Evolutionary conservation across 2,329 filamentous ascomycete species (phyloP).

Genomic region (Endothia cerciana): DNA sequence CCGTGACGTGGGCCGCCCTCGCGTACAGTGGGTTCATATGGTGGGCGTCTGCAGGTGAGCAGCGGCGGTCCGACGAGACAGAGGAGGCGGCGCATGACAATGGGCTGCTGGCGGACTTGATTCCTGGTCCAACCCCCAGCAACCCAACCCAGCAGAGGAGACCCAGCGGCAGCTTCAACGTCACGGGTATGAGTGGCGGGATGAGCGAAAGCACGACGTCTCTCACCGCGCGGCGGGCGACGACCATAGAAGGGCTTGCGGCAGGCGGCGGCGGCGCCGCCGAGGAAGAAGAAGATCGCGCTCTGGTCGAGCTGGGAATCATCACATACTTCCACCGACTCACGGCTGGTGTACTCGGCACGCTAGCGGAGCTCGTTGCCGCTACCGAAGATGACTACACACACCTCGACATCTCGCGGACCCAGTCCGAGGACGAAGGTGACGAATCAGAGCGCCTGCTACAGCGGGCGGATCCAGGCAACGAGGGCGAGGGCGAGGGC

Average conservation of each 20-base stretch:
- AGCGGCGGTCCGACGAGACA: slow-evolving; percentile 62
- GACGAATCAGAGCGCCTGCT: slow-evolving; percentile 32
- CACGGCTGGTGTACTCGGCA: slow-evolving; percentile 66
- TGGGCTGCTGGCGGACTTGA: slow-evolving; percentile 58
- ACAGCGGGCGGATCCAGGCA: slow-evolving; percentile 25
- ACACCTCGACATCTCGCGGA: slow-evolving; percentile 36
- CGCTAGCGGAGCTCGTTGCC: slow-evolving; percentile 64
- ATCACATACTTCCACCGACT: slow-evolving; percentile 83
- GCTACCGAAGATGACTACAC: slow-evolving; percentile 45
- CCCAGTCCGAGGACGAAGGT: slow-evolving; percentile 39
- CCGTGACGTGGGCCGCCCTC: slow-evolving; percentile 70
- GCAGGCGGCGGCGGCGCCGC: slow-evolving; percentile 32
- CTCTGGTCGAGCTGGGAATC: slow-evolving; percentile 67
- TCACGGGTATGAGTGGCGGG: slow-evolving; percentile 37
- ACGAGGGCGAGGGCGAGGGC: slow-evolving; percentile 39
- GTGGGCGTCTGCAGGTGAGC: slow-evolving; percentile 85
- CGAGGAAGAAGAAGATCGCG: slow-evolving; percentile 49
- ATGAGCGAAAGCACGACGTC: slow-evolving; percentile 51
- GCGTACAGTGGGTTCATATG: slow-evolving; percentile 86
- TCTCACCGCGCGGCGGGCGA: slow-evolving; percentile 43
- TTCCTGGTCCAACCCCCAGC: slow-evolving; percentile 37
- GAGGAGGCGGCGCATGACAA: slow-evolving; percentile 61
- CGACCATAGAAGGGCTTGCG: slow-evolving; percentile 21
- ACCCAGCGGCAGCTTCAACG: slow-evolving; percentile 30
- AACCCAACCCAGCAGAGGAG: slow-evolving; percentile 20